Base-by-base conservation (phyloP, 805 yeast genomes). In the Jamesozyma hellenica region DNA sequence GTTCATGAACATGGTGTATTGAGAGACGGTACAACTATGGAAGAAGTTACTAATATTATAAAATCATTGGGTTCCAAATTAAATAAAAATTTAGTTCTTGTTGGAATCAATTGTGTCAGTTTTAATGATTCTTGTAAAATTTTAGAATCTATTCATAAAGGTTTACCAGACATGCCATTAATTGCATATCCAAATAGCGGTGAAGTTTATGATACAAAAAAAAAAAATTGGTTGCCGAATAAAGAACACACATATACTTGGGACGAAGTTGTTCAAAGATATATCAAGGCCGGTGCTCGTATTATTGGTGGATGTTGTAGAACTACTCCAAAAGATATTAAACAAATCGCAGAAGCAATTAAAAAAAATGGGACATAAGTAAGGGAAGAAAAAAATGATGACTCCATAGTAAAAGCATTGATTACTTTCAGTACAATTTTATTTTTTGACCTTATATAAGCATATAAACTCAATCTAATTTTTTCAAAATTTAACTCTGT, bases 281-380 rank as follows among this genome's bases (percentile, higher is more conserved):
- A 79, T 74, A 44, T 61, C 17, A 36, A 46, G 7, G 51, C 53
- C 5, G 67, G 68, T 10, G 70, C 70, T 2, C 67, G 68, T 28
- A 66, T 80, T 8, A 63, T 82, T 40, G 92, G 92, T 9, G 90
- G 88, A 2, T 82, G 90, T 56, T 82, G 90, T 46, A 67, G 85
- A 47, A 79, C 85, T 1, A 68, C 75, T 0, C 86, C 87, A 0
- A 47, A 52, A 1, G 75, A 56, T 38, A 55, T 55, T 30, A 41
- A 42, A 31, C 39, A 45, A 38, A 48, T 56, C 13, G 38, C 42
- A 7, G 35, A 32, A 5, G 53, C 57, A 4, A 46, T 48, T 4
- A 18, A 42, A 3, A 36, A 40, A 28, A n/a, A n/a, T n/a, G n/a
- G n/a, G 32, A 8, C 30, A 10, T 14, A 25, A 25, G 11, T 8